Conservation (phyloP, 73 alveolate genomes). For the Paraurostyla sp. region DNA sequence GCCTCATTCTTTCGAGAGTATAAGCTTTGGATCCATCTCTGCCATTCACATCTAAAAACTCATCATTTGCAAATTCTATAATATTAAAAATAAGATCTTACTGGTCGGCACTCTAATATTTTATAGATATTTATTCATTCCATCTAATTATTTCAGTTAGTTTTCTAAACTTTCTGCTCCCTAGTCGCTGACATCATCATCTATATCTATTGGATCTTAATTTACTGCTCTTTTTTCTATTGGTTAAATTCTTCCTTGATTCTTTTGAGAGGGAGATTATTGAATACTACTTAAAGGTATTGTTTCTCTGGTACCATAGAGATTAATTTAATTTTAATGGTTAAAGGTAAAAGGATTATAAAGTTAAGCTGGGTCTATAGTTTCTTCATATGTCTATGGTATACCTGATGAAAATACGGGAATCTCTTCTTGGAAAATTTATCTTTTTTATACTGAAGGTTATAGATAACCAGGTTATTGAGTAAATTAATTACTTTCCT, state of each 20-base stretch:
- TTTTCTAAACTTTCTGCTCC: slow-evolving; percentile 50
- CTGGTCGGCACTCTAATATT: slow-evolving; percentile 53
- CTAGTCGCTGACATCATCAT: slow-evolving; percentile 51
- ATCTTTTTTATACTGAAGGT: background rate
- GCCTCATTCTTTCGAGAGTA: slow-evolving; percentile 30
- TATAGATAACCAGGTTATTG: background rate
- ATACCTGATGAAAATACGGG: background rate
- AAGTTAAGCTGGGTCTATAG: slow-evolving; percentile 28
- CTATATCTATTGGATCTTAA: slow-evolving; percentile 37
- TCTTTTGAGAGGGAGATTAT: background rate
- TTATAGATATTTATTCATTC: slow-evolving; percentile 35
- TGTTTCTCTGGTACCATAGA: slow-evolving; percentile 14
- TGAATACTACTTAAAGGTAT: background rate
- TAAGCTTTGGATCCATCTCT: slow-evolving; percentile 22
- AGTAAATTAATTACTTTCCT: background rate
- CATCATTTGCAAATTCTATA: slow-evolving; percentile 42
- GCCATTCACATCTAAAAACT: slow-evolving; percentile 37
- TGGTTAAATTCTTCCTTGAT: background rate
- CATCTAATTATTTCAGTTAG: slow-evolving; percentile 47
- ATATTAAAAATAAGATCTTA: background rate
- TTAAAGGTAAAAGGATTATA: slow-evolving; percentile 16
- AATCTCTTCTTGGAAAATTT: slow-evolving; percentile 2
- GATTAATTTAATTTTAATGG: background rate
- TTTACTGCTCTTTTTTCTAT: background rate
- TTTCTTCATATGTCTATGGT: slow-evolving; percentile 36